Evolutionary conservation across 768 basidiomycete species (phyloP), one percentile per base, ranked within the genome.

Genomic region (Hydnomerulius pinastri): DNA sequence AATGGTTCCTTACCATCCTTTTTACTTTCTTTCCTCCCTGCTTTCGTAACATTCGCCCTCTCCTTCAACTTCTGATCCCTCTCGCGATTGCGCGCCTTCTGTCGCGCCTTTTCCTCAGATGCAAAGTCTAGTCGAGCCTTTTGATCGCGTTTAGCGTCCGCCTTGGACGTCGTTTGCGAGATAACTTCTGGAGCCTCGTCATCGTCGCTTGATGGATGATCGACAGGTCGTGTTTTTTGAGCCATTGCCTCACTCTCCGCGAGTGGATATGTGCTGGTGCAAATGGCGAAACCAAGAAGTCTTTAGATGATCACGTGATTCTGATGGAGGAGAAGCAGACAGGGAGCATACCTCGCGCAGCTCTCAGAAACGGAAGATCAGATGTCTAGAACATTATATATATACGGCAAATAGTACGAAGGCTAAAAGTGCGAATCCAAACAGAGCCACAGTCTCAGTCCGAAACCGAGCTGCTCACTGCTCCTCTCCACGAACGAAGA

Each of bases 131-230:
- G 64, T 1, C 77, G 54, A 4, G 69, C 69, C n/a, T 67, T 66
- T 23, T 73, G 65, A 41, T 66, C 64, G 33, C 66, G 70, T 51
- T 72, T 67, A 7, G 65, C 73, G 11, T 66, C 55, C 20, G 72
- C 71, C 59, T 77, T 83, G 21, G 80, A 77, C 4, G 71, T 60
- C 0, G 68, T 68, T n/a, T 77, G 75, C 0, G 79, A 69, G 15
- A 84, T 59, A 0, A 77, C 59, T 54, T 83, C 81, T 1, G 83
- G 83, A 1, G 73, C n/a, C n/a, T n/a, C 72, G 1, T 81, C 73
- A 43, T 76, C 76, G 39, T 72, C 71, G 48, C 67, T 70, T 29
- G 63, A 60, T 27, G 17, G 3, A 12, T 56, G 64, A 28, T 51
- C 54, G 27, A 13, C 41, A 11, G 23, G 45, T 20, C 39, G 57